Evolutionary conservation across 108 stramenopile species (phyloP), one percentile per base, ranked within the genome.

Genomic region (Mayamaea pseudoterrestris): DNA sequence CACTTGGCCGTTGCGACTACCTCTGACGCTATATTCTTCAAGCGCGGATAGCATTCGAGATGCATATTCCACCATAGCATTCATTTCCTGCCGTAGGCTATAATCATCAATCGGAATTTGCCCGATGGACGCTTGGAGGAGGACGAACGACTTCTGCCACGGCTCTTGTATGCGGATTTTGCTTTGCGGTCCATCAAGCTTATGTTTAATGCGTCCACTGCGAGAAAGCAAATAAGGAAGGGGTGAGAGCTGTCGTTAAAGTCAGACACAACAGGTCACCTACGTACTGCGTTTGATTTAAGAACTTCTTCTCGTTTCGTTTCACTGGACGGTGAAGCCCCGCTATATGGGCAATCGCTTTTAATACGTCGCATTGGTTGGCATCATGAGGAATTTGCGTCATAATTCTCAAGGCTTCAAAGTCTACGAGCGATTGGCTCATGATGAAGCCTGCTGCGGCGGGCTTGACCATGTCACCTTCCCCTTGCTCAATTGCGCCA

Each of bases 231-330:
- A n/a, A n/a, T n/a, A n/a, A n/a, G n/a, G n/a, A n/a, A n/a, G n/a
- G n/a, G n/a, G n/a, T n/a, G n/a, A n/a, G n/a, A n/a, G n/a, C n/a
- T n/a, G n/a, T n/a, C n/a, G n/a, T n/a, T n/a, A n/a, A n/a, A n/a
- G n/a, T n/a, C n/a, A n/a, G n/a, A n/a, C n/a, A n/a, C n/a, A n/a
- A n/a, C n/a, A n/a, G n/a, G n/a, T n/a, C n/a, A n/a, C n/a, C n/a
- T n/a, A n/a, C n/a, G n/a, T n/a, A n/a, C n/a, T 89, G 77, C 5
- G 72, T 71, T 50, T 75, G 85, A 42, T 89, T 89, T 18, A 93
- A 71, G 16, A 53, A 27, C 53, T 72, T 71, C 68, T 89, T 93
- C 51, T 93, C 86, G 37, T 63, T 26, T 45, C 82, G 64, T 17
- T 82, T 65, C 12, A 93, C 71, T 42, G 66, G 73, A 6, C 60